Evolutionary conservation across 1,139 yeast species (phyloP), one percentile per base, ranked within the genome.

Genomic region (Sugiyamaella novakii): DNA sequence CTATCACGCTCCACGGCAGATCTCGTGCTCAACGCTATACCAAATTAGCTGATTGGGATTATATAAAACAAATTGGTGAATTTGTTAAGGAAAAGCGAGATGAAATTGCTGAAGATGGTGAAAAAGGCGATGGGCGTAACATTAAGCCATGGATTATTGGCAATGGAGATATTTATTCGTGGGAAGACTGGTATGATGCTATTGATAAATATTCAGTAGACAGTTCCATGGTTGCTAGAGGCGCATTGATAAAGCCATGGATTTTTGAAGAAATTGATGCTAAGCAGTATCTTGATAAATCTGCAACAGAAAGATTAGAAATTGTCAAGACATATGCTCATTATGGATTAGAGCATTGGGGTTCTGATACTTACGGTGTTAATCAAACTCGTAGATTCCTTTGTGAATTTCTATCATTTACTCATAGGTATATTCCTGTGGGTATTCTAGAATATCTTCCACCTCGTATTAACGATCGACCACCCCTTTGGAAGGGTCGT

Each of bases 221-320:
- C 69, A 82, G 94, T 30, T 95, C 89, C 18, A 92, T 94, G 98
- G 91, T 94, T 49, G 98, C 98, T 1, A 79, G 99, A 61, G 98
- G 98, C 48, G 98, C 98, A 0, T 78, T 92, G 58, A 91, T 94
- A 66, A 92, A 94, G 69, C 99, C 99, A 41, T 92, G 99, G 99
- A 87, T 92, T 43, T 92, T 92, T 62, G 98, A 94, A 71, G 99
- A 92, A 70, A 81, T 94, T 47, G 94, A 91, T 50, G 76, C 94
- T 6, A 81, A 82, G 61, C 98, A 92, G 67, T 84, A 89, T 64
- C 70, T 92, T 56, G 99, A 92, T 68, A 94, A 92, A 69, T 75
- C 88, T 2, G 83, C 96, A n/a, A 74, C 83, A 31, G 97, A 92
- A 69, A 80, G 99, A 67, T 76, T 92, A 52, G 95, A 83, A 27